Percentiles rank a stretch among this genome's conserved stretches.
These are phyloP conservation scores for Microsporum ferrugineum DNA, from an alignment of 2,329 filamentous ascomycete species.

Conservation along the genomic window DNA sequence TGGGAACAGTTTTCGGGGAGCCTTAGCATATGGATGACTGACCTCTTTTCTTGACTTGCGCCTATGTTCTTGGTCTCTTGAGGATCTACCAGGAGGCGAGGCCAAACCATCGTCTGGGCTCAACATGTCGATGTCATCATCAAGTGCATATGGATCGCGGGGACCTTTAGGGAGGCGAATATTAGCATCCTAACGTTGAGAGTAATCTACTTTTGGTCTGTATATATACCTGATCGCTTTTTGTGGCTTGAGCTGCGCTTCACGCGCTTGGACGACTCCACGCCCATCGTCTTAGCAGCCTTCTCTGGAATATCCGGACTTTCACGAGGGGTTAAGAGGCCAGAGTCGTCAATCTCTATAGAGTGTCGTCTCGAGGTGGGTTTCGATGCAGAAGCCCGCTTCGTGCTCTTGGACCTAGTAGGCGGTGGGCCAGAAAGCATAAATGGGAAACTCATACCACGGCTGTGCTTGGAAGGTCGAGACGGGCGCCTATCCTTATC, in stretches of 20 bases:
- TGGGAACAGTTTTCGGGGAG: not conserved
- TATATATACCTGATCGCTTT: constrained; percentile 7
- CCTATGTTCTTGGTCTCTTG: constrained; percentile 23
- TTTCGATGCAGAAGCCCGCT: constrained; percentile 48
- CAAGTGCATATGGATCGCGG: constrained; percentile 50
- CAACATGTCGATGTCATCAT: constrained; percentile 52
- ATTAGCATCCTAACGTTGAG: not conserved
- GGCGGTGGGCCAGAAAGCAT: constrained; percentile 58
- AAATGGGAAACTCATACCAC: constrained; percentile 49
- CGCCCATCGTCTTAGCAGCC: constrained; percentile 65
- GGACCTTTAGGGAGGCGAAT: constrained; percentile 16
- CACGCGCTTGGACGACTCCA: constrained; percentile 38
- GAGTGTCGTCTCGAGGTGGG: constrained; percentile 54
- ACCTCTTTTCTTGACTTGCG: constrained; percentile 31
- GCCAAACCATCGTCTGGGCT: constrained; percentile 29
- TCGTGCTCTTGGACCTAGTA: constrained; percentile 48
- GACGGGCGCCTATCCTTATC: constrained; percentile 54
- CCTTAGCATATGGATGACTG: constrained; percentile 7
- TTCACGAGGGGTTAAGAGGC: constrained; percentile 60
- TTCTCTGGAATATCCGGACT: constrained; percentile 56
- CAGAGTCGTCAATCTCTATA: constrained; percentile 50
- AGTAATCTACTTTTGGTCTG: too few species aligned
- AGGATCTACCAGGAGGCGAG: constrained; percentile 6
- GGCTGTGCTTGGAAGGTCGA: constrained; percentile 43
- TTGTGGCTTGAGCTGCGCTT: constrained; percentile 26